Base-by-base conservation (phyloP, 108 stramenopile genomes). In the Discostella stelligeroides region DNA sequence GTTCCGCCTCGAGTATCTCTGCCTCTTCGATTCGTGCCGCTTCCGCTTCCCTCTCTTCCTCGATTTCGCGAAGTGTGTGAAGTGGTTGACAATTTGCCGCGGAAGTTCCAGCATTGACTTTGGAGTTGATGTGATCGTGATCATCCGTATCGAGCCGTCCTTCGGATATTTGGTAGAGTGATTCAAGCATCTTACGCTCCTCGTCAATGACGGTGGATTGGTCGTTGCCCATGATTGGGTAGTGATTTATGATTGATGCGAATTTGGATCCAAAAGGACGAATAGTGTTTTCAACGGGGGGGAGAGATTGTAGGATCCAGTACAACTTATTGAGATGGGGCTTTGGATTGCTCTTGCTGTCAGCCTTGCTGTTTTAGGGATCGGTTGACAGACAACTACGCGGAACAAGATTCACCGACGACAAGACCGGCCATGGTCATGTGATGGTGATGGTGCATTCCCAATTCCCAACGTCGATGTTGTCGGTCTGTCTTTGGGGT, bases 51-150 rank as follows among this genome's bases (percentile, higher is more conserved):
- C 59, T 34, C 43, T 68, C 73, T 38, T 51, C 38, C 27, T 70
- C 74, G 25, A 65, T 64, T 48, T 68, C 75, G 34, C 38, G 47
- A 25, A 72, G 53, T 0, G 88, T 89, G 63, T 92, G 89, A 43
- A 85, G 79, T 24, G 92, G 92, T 56, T 92, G 92, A 57, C 89
- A 90, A 60, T 88, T 86, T 11, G 89, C 81, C 15, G 88, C 92
- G 0, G 88, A 45, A 9, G 92, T 90, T 11, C 92, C 92, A 38
- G 70, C 20, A 63, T 92, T 92, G 13, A 92, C 65, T 34, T 75
- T 50, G 46, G 73, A 56, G 45, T 93, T 86, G 21, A 90, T 84
- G 38, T 87, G 78, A 18, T 84, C 84, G 51, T 67, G 73, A 46
- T 91, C 58, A 58, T 40, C 48, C 39, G 55, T 73, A 45, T 76